Evolutionary conservation across 495 filamentous ascomycete species (phyloP), one percentile per base, ranked within the genome.

Genomic region (Penicillium nucicola): DNA sequence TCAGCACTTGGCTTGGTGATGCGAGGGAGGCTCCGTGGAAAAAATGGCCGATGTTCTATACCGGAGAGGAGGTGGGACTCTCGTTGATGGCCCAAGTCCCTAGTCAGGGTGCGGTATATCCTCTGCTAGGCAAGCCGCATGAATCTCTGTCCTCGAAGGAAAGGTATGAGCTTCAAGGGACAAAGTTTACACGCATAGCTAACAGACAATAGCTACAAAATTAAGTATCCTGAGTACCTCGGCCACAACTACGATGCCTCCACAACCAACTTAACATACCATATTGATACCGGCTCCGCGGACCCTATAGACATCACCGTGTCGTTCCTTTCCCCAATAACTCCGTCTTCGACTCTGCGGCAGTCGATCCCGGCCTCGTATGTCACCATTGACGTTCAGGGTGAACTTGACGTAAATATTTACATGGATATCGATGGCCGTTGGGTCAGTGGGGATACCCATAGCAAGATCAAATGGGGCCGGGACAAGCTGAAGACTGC

Each of bases 11-110:
- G 90, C 67, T 95, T 42, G 78, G 78, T 10, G 79, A 86, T 71
- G 89, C 90, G 30, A 81, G 92, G 40, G 83, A 87, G 12, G 76
- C 74, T 15, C 92, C 92, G n/a, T 97, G 92, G 92, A 78, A 82
- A 30, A 82, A 83, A 65, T 97, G 92, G 92, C 92, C 92, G 22
- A 95, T 95, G 53, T 97, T 97, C 65, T 97, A 86, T 77, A 95
- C 89, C 12, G 91, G 92, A 15, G 79, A 86, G 61, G 82, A 92
- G 77, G 66, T 96, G 50, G 92, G 92, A 13, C 86, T 96, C 52
- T 84, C 84, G 0, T 67, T 95, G 50, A 80, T 96, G 63, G 91
- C 88, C 35, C 81, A 85, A 22, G 75, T 95, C 2, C 86, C 89
- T 5, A 78, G 80, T 19, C 75, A 83, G 11, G 77, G 77, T 39